phyloP scores from a whole-genome alignment of 352 stramenopile species.

The Vaucheria bursata region DNA sequence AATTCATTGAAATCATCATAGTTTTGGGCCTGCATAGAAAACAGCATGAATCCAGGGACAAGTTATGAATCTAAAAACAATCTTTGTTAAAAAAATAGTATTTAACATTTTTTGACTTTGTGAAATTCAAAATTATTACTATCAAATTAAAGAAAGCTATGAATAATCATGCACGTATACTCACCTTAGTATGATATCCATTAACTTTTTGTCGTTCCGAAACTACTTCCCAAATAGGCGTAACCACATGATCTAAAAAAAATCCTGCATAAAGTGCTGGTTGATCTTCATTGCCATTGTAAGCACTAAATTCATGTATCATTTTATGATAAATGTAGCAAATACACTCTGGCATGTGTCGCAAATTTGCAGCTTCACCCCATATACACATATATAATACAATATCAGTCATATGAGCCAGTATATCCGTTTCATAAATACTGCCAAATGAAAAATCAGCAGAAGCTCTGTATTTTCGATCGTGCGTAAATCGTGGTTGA shows the following conservation, averaged over 20 bases:
- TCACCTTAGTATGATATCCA: slow-evolving; percentile 5
- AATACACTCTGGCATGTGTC: slow-evolving; percentile 92
- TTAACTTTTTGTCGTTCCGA: background rate
- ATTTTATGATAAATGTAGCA: slow-evolving; percentile 96
- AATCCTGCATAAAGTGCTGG: slow-evolving; percentile 78
- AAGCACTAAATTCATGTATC: slow-evolving; percentile 59
- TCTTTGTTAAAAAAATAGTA: background rate
- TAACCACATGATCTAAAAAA: slow-evolving; percentile 94
- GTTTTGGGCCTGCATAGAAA: slow-evolving; percentile 60
- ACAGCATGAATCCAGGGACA: background rate
- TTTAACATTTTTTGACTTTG: no score
- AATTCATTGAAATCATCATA: slow-evolving; percentile 99
- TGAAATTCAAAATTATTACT: no score
- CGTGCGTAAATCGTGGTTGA: slow-evolving; percentile 62
- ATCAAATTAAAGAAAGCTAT: no score
- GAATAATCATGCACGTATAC: no score
- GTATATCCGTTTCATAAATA: background rate
- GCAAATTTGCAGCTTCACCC: slow-evolving; percentile 92
- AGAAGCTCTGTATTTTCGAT: no score
- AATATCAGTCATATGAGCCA: slow-evolving; percentile 59
- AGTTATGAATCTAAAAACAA: background rate
- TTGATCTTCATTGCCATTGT: background rate
- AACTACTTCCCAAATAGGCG: slow-evolving; percentile 88
- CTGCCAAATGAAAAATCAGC: no score
- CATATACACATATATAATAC: slow-evolving; percentile 97